Conservation (phyloP, 2,329 filamentous ascomycete species). For the Bisporella sp. region DNA sequence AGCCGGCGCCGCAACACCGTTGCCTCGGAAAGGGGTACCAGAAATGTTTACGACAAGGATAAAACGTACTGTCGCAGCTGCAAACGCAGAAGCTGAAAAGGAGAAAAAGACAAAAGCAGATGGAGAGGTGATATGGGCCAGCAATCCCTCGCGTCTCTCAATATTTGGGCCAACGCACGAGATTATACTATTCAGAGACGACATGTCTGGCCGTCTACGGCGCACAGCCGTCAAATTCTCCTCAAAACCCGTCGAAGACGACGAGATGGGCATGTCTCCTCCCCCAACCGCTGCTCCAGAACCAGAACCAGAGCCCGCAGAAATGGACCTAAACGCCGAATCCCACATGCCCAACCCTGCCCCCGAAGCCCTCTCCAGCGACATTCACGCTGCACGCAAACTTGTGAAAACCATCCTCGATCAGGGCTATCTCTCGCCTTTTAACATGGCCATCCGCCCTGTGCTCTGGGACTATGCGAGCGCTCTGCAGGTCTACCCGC, state of each 20-base stretch:
- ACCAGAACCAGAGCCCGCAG: constrained; percentile 3
- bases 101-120: constrained; percentile 42
- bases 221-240: constrained; percentile 70
- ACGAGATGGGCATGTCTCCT: constrained; percentile 22
- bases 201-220: constrained; percentile 72
- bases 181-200: constrained; percentile 79
- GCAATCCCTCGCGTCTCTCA: constrained; percentile 74
- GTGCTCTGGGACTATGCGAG: constrained; percentile 84
- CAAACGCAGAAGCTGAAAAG: constrained; percentile 61
- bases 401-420: constrained; percentile 89
- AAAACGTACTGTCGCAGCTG: constrained; percentile 69
- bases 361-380: constrained; percentile 11
- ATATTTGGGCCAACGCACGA: constrained; percentile 87
- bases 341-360: constrained; percentile 7
- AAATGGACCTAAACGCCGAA: constrained; percentile 39
- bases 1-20: constrained; percentile 61
- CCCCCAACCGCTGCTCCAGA: constrained; percentile 6
- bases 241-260: constrained; percentile 28
- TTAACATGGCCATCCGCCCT: constrained; percentile 70
- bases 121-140: constrained; percentile 80
- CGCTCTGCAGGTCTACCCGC: constrained; percentile 74
- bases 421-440: constrained; percentile 83
- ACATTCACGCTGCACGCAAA: constrained; percentile 56
- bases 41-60: constrained; percentile 87
- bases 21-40: constrained; percentile 69